Base-by-base conservation (phyloP, 305 asterid species). In the Fraxinus xanthoxyloides region DNA sequence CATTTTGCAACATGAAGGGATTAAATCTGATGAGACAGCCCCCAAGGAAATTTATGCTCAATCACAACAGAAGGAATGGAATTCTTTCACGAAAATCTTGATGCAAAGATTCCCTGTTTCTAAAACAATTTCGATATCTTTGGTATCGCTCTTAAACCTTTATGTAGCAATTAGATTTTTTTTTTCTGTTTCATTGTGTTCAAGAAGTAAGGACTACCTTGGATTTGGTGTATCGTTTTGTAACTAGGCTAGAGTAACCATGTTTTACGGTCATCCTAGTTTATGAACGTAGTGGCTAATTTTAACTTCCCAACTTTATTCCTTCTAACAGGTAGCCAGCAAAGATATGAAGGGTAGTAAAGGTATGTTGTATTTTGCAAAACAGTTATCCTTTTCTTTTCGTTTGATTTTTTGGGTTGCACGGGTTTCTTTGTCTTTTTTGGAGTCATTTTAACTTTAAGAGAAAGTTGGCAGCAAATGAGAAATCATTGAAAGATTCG, bases 81-180 rank as follows among this genome's bases (percentile, higher is more conserved):
- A 77, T 80, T 90, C 88, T 80, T 91, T 87, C 72, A 94, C 90
- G 89, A 93, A 87, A 82, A 83, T 90, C 54, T 87, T 94, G 90
- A 85, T 92, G 92, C 97, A 92, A 61, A 89, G 89, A 17, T 92
- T 91, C 87, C 92, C 97, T 12, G 90, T 87, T 75, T 85, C 96
- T 69, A 92, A 87, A 88, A 85, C 86, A 79, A 84, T 87, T 77
- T 80, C 88, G 15, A 70, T 88, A 32, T 87, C 98, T 84, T 78
- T 90, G 88, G 97, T 85, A 36, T 32, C 43, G 79, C n/a, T 75
- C 40, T 69, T 83, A 23, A 76, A 59, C n/a, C 73, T 10, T 46
- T 48, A 67, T 78, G 23, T 67, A 23, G 23, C 5, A 28, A 24
- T 48, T 31, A 67, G 26, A 46, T 40, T 46, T 13, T 51, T 32